A percentile compares a stretch with the other conserved stretches of the same genome.
These are phyloP conservation scores for Hypoxylon subgilvum DNA, from an alignment of 495 filamentous ascomycete species.

Conservation along the genomic window DNA sequence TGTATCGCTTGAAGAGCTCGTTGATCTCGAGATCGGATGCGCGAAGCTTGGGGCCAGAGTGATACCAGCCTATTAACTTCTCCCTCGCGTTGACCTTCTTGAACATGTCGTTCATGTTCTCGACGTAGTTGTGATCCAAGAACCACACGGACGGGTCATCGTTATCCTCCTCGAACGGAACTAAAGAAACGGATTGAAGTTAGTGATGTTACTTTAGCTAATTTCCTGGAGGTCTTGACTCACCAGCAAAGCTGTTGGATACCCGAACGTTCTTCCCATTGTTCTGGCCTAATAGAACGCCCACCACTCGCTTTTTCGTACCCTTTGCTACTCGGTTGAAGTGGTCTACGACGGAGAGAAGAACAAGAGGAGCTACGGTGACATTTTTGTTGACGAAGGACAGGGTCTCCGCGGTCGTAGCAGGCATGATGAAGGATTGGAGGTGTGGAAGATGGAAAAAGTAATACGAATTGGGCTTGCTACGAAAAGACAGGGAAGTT, in stretches of 20 bases:
- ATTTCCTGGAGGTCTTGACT: slow-evolving; percentile 30
- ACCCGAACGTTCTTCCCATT: slow-evolving; percentile 92
- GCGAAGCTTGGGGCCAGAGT: slow-evolving; percentile 94
- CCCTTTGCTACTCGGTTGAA: slow-evolving; percentile 88
- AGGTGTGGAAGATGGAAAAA: slow-evolving; percentile 3
- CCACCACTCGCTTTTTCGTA: slow-evolving; percentile 88
- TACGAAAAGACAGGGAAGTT: slow-evolving; percentile 8
- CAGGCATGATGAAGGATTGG: slow-evolving; percentile 69
- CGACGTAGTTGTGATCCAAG: slow-evolving; percentile 98
- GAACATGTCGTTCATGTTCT: slow-evolving; percentile 99
- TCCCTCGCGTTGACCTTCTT: slow-evolving; percentile 99
- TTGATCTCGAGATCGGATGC: slow-evolving; percentile 99
- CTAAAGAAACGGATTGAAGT: slow-evolving; percentile 52
- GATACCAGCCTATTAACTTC: slow-evolving; percentile 99
- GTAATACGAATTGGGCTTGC: slow-evolving; percentile 11
- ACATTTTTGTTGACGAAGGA: slow-evolving; percentile 90
- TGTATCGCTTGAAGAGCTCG: slow-evolving; percentile 99
- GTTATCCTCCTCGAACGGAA: slow-evolving; percentile 98
- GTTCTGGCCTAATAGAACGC: slow-evolving; percentile 93
- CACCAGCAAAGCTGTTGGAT: slow-evolving; percentile 98
- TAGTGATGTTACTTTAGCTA: slow-evolving; percentile 12
- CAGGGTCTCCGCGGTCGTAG: slow-evolving; percentile 93
- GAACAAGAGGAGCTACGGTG: slow-evolving; percentile 95
- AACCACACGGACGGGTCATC: slow-evolving; percentile 99
- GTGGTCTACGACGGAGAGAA: slow-evolving; percentile 97